Evolutionary conservation across 2,329 filamentous ascomycete species (phyloP).

Genomic region (Septoria petroselini): DNA sequence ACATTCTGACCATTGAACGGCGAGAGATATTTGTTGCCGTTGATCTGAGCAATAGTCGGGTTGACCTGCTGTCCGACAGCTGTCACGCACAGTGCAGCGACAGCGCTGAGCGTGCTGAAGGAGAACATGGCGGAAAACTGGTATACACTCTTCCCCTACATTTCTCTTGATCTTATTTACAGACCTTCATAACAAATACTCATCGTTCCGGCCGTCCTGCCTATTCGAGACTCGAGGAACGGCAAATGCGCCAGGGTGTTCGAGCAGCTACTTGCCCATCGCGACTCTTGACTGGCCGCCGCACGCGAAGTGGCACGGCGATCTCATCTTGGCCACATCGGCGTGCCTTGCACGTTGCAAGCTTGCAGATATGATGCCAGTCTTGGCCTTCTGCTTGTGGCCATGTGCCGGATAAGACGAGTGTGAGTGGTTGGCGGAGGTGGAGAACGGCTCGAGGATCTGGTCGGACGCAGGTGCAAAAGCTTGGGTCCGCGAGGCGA

Average conservation of each 20-base stretch:
- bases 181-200: slow-evolving; percentile 9
- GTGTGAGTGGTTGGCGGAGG: slow-evolving; percentile 4
- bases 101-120: slow-evolving; percentile 4
- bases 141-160: slow-evolving; percentile 2
- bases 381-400: slow-evolving; percentile 9
- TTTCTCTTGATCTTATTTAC: neutral
- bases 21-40: slow-evolving; percentile 63
- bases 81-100: slow-evolving; percentile 12
- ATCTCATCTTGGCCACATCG: slow-evolving; percentile 7
- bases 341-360: slow-evolving; percentile 7
- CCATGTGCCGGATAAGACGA: slow-evolving; percentile 8
- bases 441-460: neutral
- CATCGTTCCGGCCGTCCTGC: slow-evolving; percentile 13
- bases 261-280: neutral
- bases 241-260: neutral
- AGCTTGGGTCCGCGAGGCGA: slow-evolving; percentile 7
- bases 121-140: slow-evolving; percentile 6
- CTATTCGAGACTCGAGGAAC: slow-evolving; percentile 10
- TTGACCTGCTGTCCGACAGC: slow-evolving; percentile 19
- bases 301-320: slow-evolving; percentile 1
- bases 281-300: slow-evolving; percentile 3
- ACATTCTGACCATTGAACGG: slow-evolving; percentile 57
- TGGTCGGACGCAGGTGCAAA: slow-evolving; percentile 4
- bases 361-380: neutral
- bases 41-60: slow-evolving; percentile 52